phyloP scores from a whole-genome alignment of 2,329 filamentous ascomycete species.

The Fusarium sp. region DNA sequence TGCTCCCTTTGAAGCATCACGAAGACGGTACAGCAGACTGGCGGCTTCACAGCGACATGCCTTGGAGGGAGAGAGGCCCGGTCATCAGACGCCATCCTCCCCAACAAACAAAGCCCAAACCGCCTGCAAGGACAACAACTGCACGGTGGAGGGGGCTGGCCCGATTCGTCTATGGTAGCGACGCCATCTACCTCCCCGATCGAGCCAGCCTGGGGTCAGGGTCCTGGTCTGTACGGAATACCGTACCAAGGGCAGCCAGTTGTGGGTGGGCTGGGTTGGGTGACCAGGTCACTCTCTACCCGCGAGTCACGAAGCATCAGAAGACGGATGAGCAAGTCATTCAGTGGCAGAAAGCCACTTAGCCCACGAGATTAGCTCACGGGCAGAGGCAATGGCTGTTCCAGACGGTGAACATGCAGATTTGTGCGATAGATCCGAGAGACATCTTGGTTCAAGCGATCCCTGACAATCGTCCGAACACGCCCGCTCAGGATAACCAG shows the following conservation, averaged over 20 bases:
- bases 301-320: slow-evolving; percentile 19
- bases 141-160: neutral
- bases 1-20: neutral
- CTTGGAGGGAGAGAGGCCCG: neutral
- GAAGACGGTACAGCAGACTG: neutral
- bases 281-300: slow-evolving; percentile 22
- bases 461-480: neutral
- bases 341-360: slow-evolving; percentile 7
- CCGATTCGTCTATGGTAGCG: neutral
- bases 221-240: neutral
- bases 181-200: slow-evolving; percentile 2
- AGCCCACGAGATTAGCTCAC: slow-evolving; percentile 27
- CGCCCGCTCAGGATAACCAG: neutral
- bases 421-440: slow-evolving; percentile 7
- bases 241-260: neutral
- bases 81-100: neutral
- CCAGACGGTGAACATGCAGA: neutral
- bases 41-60: neutral
- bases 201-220: neutral
- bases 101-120: neutral
- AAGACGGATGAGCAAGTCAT: neutral
- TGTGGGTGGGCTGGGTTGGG: slow-evolving; percentile 6
- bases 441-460: neutral
- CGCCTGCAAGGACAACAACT: neutral
- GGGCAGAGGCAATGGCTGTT: slow-evolving; percentile 4